Evolutionary conservation across 2,329 filamentous ascomycete genomes (phyloP), one percentile per base, ranked within the genome.

Genomic region (Camptophora hylomeconis): DNA sequence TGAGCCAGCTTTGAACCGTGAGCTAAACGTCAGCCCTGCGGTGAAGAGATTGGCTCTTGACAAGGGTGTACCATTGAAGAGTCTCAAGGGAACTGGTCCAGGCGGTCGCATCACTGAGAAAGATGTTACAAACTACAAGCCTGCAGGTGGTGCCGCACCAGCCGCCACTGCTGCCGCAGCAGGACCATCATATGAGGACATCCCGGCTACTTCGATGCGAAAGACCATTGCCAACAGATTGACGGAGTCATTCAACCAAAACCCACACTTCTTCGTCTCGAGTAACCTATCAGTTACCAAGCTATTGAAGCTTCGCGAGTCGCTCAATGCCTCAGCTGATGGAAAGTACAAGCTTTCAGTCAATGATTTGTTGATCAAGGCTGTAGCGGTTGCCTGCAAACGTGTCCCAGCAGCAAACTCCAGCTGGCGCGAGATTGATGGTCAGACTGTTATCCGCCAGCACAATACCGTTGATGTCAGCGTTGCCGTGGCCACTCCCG

Each of bases 281-380:
- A 79, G 83, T 49, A 75, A 74, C 46, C 72, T 98, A 52, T 95
- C 87, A 34, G 89, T 98, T 41, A 38, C 68, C 58, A 95, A 95
- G 72, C 80, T 98, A 26, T 67, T 93, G 50, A 95, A 94, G 69
- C 84, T 98, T 47, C 84, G 89, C 50, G 73, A 82, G 61, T 84
- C 87, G 35, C 74, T 98, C 45, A 98, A 98, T 65, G 72, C 75
- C 52, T 76, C 80, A 8, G 67, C 82, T 26, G 78, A 93, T 39
- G 89, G 87, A 62, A 76, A 84, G 60, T 98, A 93, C 74, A 98
- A 94, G 74, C 80, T 98, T 35, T 94, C 86, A n/a, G 83, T 98
- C 62, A 98, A 98, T 63, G 89, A 98, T 63, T 93, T 98, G 71
- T 69, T 98, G 40, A 83, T 98, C 71, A 98, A 98, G 73, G 89